phyloP scores from a whole-genome alignment of 345 rosid species.

The Ailanthus altissimus region DNA sequence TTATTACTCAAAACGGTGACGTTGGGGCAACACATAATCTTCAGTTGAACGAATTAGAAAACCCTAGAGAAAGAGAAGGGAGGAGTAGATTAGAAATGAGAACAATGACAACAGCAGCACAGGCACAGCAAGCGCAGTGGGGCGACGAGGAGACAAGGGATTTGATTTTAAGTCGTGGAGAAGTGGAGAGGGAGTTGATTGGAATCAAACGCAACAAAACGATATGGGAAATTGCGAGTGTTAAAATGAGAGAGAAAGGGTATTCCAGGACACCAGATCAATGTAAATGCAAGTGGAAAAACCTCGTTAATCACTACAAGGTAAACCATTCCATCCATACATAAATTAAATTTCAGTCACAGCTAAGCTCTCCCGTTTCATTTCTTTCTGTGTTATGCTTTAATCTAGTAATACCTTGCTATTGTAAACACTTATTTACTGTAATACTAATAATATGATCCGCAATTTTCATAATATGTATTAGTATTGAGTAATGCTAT shows the following conservation, averaged over 20 bases:
- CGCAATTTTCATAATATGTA: too few relatives aligned
- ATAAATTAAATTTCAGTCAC: too few relatives aligned
- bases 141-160: conserved; percentile 55
- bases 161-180: conserved; percentile 44
- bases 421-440: too few relatives aligned
- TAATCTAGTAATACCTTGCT: too few relatives aligned
- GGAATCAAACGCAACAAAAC: conserved; percentile 51
- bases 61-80: neutral
- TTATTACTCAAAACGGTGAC: neutral
- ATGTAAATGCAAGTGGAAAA: conserved; percentile 72
- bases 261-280: conserved; percentile 51
- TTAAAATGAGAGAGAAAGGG: conserved; percentile 49
- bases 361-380: too few relatives aligned
- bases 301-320: conserved; percentile 65
- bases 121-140: conserved; percentile 43
- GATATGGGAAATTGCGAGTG: conserved; percentile 54
- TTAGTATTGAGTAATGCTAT: too few relatives aligned
- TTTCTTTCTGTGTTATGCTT: neutral
- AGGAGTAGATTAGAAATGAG: neutral
- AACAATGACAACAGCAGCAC: neutral
- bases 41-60: neutral
- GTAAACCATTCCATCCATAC: too few relatives aligned
- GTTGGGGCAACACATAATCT: neutral
- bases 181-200: conserved; percentile 52
- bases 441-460: too few relatives aligned